Evolutionary conservation across 1,139 yeast genomes (phyloP).

Genomic region (Candida pseudoviswanathii): DNA sequence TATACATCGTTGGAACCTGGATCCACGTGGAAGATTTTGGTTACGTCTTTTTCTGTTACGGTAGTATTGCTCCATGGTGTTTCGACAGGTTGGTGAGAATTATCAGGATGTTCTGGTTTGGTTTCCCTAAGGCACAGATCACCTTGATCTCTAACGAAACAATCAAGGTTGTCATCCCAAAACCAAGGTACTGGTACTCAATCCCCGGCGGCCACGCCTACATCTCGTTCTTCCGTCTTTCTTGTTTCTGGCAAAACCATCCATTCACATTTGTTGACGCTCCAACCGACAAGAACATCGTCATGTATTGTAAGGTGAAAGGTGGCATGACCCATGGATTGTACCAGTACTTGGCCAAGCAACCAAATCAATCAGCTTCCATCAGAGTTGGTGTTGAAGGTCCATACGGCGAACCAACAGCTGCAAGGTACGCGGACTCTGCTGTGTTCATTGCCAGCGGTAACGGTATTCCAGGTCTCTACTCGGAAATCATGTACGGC

Average conservation of each 20-base stretch:
- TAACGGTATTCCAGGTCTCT: slow-evolving; percentile 67
- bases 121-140: slow-evolving; percentile 50
- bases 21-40: slow-evolving; percentile 35
- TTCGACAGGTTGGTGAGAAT: slow-evolving; percentile 60
- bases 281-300: slow-evolving; percentile 32
- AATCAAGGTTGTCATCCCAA: slow-evolving; percentile 36
- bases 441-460: slow-evolving; percentile 65
- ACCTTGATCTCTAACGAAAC: slow-evolving; percentile 48
- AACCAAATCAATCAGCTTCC: slow-evolving; percentile 42
- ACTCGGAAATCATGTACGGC: slow-evolving; percentile 22
- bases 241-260: slow-evolving; percentile 59
- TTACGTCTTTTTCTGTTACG: slow-evolving; percentile 13
- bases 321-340: slow-evolving; percentile 49
- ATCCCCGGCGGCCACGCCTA: slow-evolving; percentile 43
- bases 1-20: slow-evolving; percentile 62
- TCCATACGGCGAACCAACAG: slow-evolving; percentile 40
- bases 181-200: slow-evolving; percentile 43
- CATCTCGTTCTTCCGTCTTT: slow-evolving; percentile 39
- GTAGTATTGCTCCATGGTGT: slow-evolving; percentile 63
- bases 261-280: slow-evolving; percentile 54
- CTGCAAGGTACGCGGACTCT: slow-evolving; percentile 50
- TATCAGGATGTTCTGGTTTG: slow-evolving; percentile 48
- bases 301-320: slow-evolving; percentile 42
- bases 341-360: slow-evolving; percentile 45
- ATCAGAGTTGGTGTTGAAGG: slow-evolving; percentile 43